These are phyloP conservation scores for Cyclocybe aegerita DNA, from an alignment of 768 basidiomycete species.

Conservation along the genomic window DNA sequence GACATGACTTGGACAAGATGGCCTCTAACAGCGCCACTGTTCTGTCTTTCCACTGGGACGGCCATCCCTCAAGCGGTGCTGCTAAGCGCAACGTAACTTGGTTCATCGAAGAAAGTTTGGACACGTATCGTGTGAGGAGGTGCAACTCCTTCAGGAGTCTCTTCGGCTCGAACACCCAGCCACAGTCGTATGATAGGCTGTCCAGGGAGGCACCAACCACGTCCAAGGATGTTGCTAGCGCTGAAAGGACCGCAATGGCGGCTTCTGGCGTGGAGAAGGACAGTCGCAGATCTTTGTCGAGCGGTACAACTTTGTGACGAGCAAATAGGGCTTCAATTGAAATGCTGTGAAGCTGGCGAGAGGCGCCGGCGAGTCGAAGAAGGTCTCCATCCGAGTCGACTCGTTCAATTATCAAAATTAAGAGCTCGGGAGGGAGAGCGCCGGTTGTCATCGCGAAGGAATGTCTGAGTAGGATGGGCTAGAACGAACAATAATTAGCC, in stretches of 20 bases:
- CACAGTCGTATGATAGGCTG: slow-evolving; percentile 16
- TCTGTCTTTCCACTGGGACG: slow-evolving; percentile 3
- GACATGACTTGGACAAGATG: slow-evolving; percentile 11
- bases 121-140: slow-evolving; percentile 10
- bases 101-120: slow-evolving; percentile 12
- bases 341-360: slow-evolving; percentile 9
- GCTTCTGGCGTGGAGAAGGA: background rate
- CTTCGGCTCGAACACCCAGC: slow-evolving; percentile 5
- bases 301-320: slow-evolving; percentile 7
- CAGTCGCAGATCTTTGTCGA: slow-evolving; percentile 5
- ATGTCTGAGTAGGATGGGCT: too few relatives aligned
- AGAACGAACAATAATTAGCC: too few relatives aligned
- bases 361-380: slow-evolving; percentile 8
- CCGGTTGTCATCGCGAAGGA: too few relatives aligned
- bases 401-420: slow-evolving; percentile 8
- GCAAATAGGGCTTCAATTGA: slow-evolving; percentile 8
- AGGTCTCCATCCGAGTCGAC: slow-evolving; percentile 11
- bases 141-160: slow-evolving; percentile 9
- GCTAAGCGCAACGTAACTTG: slow-evolving; percentile 10
- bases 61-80: background rate
- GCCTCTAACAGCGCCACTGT: slow-evolving; percentile 8
- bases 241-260: slow-evolving; percentile 9
- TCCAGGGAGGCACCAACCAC: slow-evolving; percentile 10
- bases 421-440: slow-evolving; percentile 6
- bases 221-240: slow-evolving; percentile 10